Evolutionary conservation across 139 green algal genomes (phyloP).

Genomic region (Auxenochlorella protothecoides): DNA sequence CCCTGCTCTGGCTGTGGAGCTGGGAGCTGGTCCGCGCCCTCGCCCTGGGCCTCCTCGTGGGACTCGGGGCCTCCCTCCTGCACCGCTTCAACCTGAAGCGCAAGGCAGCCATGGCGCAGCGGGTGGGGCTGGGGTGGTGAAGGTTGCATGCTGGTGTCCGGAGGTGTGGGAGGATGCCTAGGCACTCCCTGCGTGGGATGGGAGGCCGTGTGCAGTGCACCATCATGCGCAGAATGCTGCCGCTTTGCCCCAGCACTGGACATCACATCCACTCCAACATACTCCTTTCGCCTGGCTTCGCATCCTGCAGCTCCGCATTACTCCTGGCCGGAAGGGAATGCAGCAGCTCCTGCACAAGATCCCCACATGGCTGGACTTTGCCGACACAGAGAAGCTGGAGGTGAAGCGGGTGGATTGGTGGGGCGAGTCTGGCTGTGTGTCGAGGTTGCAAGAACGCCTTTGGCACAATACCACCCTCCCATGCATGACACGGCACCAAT

Average conservation of each 20-base stretch:
- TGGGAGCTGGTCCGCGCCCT: constrained; percentile 4
- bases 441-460: no score
- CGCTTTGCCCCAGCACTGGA: no score
- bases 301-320: constrained; percentile 6
- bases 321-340: constrained; percentile 66
- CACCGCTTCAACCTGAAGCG: constrained; percentile 17
- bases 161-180: no score
- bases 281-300: no score
- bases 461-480: no score
- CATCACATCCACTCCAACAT: no score
- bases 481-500: no score
- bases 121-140: no score
- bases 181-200: no score
- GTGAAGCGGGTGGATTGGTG: constrained; percentile 19
- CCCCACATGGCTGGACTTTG: constrained; percentile 63
- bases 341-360: constrained; percentile 53
- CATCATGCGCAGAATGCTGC: no score
- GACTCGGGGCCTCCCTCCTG: constrained; percentile 2
- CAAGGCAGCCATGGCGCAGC: background rate
- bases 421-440: background rate
- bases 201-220: no score
- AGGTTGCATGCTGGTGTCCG: no score
- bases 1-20: background rate
- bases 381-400: constrained; percentile 71
- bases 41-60: constrained; percentile 4